Base-by-base conservation (phyloP, 1,139 yeast species). In the Saccharomyces hybrid region DNA sequence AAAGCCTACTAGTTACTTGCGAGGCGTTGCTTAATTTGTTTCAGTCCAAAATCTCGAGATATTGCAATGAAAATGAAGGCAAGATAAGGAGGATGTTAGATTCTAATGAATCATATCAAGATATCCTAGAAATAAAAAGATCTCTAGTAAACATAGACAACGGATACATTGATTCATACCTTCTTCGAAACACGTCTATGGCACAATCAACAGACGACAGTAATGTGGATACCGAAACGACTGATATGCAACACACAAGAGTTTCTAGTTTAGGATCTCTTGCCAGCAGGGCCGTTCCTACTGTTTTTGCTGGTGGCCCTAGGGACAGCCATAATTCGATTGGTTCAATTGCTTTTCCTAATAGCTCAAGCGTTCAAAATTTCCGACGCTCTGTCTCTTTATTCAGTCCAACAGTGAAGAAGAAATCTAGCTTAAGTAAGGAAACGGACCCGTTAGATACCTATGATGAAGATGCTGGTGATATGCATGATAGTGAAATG, bases 101-200 rank as follows among this genome's bases (percentile, higher is more conserved):
- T 3, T 52, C 53, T 6, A 62, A 61, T 51, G 59, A 56, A 8
- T 54, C 57, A 14, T 68, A 59, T 55, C 58, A 58, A 14, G 63
- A 62, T 16, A 53, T 67, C 26, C 32, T 52, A 13, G 57, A 54
- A 16, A 48, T 68, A n/a, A 62, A 61, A 46, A 51, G 54, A 11
- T 63, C 70, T 1, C 54, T 69, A n/a, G 75, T 74, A 54, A 75
- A 80, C 3, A 75, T 80, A 31, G 84, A 82, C 62, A 86, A 84
- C 65, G 88, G 88, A 0, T 79, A 78, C 60, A 68, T 84, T 65
- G 88, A 84, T 67, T 67, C 81, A 47, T 75, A 78, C 0, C 68
- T 84, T 42, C 69, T 84, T 62, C 76, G 78, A 64, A 78, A 79
- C 57, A 74, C 44, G 9, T 38, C 44, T 9, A 38, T 41, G 34